phyloP scores from a whole-genome alignment of 805 yeast species.

The Metschnikowia continentalis region DNA sequence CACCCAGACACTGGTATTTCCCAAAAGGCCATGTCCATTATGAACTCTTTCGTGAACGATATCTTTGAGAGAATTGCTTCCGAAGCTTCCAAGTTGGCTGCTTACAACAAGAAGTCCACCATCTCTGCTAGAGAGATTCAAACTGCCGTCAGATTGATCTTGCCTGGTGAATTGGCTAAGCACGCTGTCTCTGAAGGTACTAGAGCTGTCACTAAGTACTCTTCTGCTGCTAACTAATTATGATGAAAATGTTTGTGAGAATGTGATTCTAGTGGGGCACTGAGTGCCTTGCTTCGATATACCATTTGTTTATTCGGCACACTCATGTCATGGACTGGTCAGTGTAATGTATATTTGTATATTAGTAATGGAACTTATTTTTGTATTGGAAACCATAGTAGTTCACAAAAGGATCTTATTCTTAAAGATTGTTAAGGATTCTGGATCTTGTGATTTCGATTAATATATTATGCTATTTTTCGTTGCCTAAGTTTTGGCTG shows the following conservation, averaged over 20 bases:
- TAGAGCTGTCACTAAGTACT: constrained; percentile 39
- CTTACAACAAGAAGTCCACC: constrained; percentile 38
- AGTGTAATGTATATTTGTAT: constrained; percentile 21
- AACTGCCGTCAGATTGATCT: constrained; percentile 37
- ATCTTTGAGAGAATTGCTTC: constrained; percentile 36
- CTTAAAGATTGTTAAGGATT: too few species aligned
- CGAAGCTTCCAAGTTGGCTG: constrained; percentile 38
- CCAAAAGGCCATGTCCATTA: constrained; percentile 38
- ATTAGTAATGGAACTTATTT: constrained; percentile 22
- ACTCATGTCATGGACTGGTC: constrained; percentile 17
- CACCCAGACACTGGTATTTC: constrained; percentile 39
- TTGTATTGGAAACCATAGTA: constrained; percentile 7
- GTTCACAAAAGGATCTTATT: too few species aligned
- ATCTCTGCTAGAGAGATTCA: constrained; percentile 38
- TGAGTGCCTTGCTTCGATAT: constrained; percentile 15
- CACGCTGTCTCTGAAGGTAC: constrained; percentile 40
- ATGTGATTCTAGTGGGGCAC: constrained; percentile 9
- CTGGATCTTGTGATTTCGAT: too few species aligned
- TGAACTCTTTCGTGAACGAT: constrained; percentile 37
- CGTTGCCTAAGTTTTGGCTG: constrained; percentile 1
- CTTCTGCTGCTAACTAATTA: constrained; percentile 33
- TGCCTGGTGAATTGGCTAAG: constrained; percentile 39
- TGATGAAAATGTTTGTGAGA: constrained; percentile 15
- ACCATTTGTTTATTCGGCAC: constrained; percentile 16
- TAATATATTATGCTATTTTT: neutral